A percentile compares a stretch with the other conserved stretches of the same genome.
Evolutionary conservation across 2,329 filamentous ascomycete species (phyloP).

Genomic region (Alternaria gaisen): DNA sequence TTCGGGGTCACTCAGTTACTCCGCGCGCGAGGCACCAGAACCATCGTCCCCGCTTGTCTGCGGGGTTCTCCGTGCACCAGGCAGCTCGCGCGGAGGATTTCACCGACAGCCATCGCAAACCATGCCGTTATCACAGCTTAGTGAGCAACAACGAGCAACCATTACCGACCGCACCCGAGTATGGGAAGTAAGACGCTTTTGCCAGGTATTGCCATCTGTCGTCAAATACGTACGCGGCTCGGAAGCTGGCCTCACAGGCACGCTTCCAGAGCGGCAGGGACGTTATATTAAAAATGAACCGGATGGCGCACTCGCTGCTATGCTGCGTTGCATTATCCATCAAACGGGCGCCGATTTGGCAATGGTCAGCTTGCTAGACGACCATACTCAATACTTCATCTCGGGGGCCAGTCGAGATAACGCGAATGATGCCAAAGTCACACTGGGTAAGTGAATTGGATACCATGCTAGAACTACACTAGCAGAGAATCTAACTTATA

Average conservation of each 20-base stretch:
- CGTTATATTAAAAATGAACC: constrained; percentile 1
- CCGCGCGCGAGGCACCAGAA: background rate
- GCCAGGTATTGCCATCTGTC: constrained; percentile 14
- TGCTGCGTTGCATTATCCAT: constrained; percentile 14
- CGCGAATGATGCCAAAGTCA: constrained; percentile 9
- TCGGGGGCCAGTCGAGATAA: constrained; percentile 14
- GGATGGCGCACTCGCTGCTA: constrained; percentile 14
- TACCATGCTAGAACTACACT: background rate
- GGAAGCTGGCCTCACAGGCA: constrained; percentile 4
- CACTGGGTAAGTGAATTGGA: constrained; percentile 9
- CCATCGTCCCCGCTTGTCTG: background rate
- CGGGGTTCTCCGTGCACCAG: background rate
- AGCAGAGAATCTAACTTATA: background rate
- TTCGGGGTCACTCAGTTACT: background rate
- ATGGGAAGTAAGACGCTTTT: constrained; percentile 18
- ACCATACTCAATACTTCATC: constrained; percentile 17
- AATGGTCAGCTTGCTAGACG: constrained; percentile 16
- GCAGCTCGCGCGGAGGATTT: background rate
- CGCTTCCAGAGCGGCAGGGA: constrained; percentile 1
- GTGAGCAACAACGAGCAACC: constrained; percentile 12
- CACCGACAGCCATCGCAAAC: background rate
- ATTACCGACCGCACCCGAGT: constrained; percentile 13
- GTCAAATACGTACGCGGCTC: constrained; percentile 9
- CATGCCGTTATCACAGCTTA: constrained; percentile 15
- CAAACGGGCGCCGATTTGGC: constrained; percentile 13